phyloP scores from a whole-genome alignment of 2,329 filamentous ascomycete genomes.

The Colletotrichum limetticola region DNA sequence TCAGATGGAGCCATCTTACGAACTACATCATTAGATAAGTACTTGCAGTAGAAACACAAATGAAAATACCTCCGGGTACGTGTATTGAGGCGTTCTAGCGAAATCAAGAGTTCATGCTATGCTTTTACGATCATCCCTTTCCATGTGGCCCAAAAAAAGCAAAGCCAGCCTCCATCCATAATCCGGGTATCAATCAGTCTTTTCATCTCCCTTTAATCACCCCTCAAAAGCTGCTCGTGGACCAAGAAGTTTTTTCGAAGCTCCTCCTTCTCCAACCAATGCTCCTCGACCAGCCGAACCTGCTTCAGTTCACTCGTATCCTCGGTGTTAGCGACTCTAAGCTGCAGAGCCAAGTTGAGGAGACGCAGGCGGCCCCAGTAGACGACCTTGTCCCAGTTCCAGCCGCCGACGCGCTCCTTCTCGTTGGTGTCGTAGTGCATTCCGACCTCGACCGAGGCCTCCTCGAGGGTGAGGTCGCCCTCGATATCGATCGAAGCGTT shows the following conservation, averaged over 20 bases:
- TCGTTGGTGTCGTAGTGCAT: conserved; percentile 18
- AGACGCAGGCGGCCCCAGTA: conserved; percentile 26
- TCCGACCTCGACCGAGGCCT: conserved; percentile 1
- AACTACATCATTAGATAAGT: neutral
- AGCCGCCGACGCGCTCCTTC: conserved; percentile 16
- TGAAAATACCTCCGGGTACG: neutral
- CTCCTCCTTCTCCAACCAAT: neutral
- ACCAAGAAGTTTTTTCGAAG: neutral
- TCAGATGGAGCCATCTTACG: neutral
- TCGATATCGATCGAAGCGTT: conserved; percentile 7
- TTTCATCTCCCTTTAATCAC: neutral
- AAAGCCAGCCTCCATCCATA: neutral
- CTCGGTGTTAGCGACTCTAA: neutral
- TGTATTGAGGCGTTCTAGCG: neutral
- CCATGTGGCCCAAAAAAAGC: neutral
- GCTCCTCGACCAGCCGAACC: conserved; percentile 12
- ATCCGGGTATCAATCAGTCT: neutral
- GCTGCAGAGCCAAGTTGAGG: neutral
- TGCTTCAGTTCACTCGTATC: conserved; percentile 10
- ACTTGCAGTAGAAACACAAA: neutral
- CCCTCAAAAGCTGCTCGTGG: neutral
- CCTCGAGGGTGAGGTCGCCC: neutral
- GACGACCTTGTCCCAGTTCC: conserved; percentile 17
- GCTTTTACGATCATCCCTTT: neutral
- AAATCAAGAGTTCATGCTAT: neutral